These are phyloP conservation scores for Azolla pinnata DNA, from an alignment of 75 land plant species.

Conservation along the genomic window DNA sequence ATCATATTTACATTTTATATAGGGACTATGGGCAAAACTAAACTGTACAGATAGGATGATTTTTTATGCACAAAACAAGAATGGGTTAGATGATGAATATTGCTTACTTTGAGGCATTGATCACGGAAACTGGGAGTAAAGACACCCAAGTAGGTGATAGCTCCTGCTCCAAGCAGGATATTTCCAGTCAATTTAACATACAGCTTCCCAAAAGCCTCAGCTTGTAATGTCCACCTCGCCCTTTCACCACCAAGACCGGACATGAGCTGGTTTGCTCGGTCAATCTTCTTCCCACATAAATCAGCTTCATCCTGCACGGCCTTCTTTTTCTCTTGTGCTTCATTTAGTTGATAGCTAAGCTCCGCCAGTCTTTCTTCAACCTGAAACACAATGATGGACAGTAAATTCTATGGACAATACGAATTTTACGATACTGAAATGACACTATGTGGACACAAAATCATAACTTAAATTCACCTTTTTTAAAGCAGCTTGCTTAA, in stretches of 20 bases:
- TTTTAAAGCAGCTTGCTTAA: conserved; percentile 18
- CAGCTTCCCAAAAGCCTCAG: conserved; percentile 12
- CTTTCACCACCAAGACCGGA: conserved; percentile 26
- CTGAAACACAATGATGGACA: conserved; percentile 3
- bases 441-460: too few relatives aligned
- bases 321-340: conserved; percentile 19
- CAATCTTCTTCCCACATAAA: conserved; percentile 17
- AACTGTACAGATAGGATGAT: too few relatives aligned
- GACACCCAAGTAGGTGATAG: conserved; percentile 19
- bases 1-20: too few relatives aligned
- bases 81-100: background rate
- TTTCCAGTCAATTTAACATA: conserved; percentile 23
- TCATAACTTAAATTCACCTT: too few relatives aligned
- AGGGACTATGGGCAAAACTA: too few relatives aligned
- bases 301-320: conserved; percentile 24
- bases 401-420: background rate
- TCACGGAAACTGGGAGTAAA: conserved; percentile 24
- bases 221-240: conserved; percentile 19
- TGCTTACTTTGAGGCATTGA: conserved; percentile 8
- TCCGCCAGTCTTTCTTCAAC: conserved; percentile 22
- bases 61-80: background rate
- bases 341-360: conserved; percentile 12
- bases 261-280: conserved; percentile 29
- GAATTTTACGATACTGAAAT: background rate
- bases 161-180: conserved; percentile 19